Percentiles rank a stretch among this genome's conserved stretches.
phyloP scores from a whole-genome alignment of 2,329 filamentous ascomycete genomes.

The Pseudocercospora fuligena region DNA sequence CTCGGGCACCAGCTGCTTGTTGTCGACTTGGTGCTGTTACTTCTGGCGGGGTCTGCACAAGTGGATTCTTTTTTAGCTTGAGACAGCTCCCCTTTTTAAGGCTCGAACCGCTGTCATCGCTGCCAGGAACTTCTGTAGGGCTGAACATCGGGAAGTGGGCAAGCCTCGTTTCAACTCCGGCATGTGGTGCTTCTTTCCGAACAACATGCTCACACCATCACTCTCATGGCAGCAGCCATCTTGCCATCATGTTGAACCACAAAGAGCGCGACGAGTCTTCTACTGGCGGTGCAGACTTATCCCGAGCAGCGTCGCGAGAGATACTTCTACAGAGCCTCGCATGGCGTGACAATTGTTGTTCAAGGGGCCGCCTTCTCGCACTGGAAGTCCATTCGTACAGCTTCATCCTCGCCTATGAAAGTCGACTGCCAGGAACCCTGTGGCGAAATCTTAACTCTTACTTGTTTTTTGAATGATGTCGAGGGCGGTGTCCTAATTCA shows the following conservation, averaged over 20 bases:
- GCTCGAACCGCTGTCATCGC: background rate
- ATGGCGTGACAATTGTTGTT: background rate
- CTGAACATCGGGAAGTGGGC: slow-evolving; percentile 11
- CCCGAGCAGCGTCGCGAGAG: background rate
- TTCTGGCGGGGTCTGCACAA: background rate
- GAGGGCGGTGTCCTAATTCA: background rate
- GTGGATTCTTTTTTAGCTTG: slow-evolving; percentile 7
- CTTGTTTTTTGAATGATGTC: no score
- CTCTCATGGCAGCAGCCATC: background rate
- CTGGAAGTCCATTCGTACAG: background rate
- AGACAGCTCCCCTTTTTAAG: background rate
- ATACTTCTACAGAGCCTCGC: background rate
- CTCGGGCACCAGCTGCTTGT: background rate
- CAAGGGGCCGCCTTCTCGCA: background rate
- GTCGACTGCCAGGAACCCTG: background rate
- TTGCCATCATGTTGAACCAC: background rate
- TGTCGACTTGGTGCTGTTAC: background rate
- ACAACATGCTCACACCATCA: background rate
- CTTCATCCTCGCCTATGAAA: background rate
- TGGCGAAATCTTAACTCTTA: background rate
- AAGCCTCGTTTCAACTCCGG: background rate
- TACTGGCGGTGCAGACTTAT: background rate
- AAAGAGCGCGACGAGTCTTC: background rate
- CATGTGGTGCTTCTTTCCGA: slow-evolving; percentile 7
- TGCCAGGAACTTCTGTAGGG: background rate